Evolutionary conservation across 2,329 filamentous ascomycete species (phyloP).

Genomic region (Dactylonectria estremocensis): DNA sequence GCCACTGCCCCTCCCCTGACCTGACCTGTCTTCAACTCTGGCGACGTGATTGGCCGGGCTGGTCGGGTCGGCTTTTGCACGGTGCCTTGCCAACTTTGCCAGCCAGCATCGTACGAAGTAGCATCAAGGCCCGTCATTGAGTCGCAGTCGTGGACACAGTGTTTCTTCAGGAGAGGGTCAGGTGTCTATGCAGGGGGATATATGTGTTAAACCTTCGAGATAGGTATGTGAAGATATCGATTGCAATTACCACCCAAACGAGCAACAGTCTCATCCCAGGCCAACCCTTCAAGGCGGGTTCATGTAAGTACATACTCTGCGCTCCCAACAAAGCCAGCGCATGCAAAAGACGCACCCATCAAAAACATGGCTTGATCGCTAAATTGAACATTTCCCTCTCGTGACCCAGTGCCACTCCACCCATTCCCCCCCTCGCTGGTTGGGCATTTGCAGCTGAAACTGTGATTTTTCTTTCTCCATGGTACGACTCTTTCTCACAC

Average conservation of each 20-base stretch:
- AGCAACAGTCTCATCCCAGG: no score
- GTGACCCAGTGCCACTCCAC: conserved; percentile 5
- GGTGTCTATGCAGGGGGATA: no score
- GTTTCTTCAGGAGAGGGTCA: no score
- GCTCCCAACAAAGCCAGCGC: not conserved
- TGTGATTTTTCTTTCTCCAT: not conserved
- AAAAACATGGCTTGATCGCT: not conserved
- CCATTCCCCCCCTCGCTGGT: not conserved
- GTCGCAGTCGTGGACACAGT: no score
- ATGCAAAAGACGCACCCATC: not conserved
- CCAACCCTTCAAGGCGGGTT: no score
- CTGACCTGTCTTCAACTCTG: not conserved
- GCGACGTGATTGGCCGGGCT: no score
- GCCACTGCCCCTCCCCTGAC: not conserved
- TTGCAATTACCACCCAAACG: no score
- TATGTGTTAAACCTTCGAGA: no score
- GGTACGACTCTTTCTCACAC: conserved; percentile 2
- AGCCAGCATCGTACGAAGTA: not conserved
- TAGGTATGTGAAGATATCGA: no score
- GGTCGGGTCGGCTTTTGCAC: no score
- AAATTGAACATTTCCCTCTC: not conserved
- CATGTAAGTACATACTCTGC: not conserved
- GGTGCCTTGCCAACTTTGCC: no score
- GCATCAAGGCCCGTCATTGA: no score
- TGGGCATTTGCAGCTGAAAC: conserved; percentile 7